phyloP scores from a whole-genome alignment of 2,329 filamentous ascomycete species.

The Pezicula carpinea region DNA sequence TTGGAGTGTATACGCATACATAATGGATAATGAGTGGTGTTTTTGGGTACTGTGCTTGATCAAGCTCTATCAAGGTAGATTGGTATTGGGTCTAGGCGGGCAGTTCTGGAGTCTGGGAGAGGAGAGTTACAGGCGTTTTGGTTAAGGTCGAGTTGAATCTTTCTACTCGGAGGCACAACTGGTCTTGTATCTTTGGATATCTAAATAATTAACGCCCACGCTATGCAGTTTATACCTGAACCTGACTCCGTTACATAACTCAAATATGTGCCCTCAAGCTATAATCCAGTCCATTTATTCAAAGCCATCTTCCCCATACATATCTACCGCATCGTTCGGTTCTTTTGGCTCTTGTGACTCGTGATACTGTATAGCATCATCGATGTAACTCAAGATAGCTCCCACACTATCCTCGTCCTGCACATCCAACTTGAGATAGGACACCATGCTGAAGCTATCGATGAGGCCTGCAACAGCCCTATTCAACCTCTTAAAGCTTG shows the following conservation, averaged over 20 bases:
- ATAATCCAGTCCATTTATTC: constrained; percentile 9
- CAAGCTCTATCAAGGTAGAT: background rate
- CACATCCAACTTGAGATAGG: constrained; percentile 83
- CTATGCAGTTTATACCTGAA: constrained; percentile 3
- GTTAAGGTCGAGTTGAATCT: too few relatives aligned
- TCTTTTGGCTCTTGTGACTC: constrained; percentile 90
- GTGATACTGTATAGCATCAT: constrained; percentile 89
- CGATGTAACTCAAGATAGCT: constrained; percentile 82
- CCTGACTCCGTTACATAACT: constrained; percentile 4
- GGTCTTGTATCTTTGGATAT: background rate
- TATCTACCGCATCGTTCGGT: constrained; percentile 59
- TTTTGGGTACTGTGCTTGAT: background rate
- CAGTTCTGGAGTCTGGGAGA: too few relatives aligned
- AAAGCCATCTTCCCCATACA: constrained; percentile 36
- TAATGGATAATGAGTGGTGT: too few relatives aligned
- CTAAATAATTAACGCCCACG: constrained; percentile 16
- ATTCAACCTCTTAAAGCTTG: constrained; percentile 78
- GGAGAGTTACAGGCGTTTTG: too few relatives aligned
- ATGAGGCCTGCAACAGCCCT: constrained; percentile 85
- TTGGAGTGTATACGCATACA: constrained; percentile 4
- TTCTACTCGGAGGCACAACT: too few relatives aligned
- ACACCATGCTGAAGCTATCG: constrained; percentile 97
- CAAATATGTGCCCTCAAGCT: constrained; percentile 1
- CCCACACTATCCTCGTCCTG: constrained; percentile 90
- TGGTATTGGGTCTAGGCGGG: background rate